Conservation (phyloP, 257 asterid species). For the Fraxinus cuspidata region DNA sequence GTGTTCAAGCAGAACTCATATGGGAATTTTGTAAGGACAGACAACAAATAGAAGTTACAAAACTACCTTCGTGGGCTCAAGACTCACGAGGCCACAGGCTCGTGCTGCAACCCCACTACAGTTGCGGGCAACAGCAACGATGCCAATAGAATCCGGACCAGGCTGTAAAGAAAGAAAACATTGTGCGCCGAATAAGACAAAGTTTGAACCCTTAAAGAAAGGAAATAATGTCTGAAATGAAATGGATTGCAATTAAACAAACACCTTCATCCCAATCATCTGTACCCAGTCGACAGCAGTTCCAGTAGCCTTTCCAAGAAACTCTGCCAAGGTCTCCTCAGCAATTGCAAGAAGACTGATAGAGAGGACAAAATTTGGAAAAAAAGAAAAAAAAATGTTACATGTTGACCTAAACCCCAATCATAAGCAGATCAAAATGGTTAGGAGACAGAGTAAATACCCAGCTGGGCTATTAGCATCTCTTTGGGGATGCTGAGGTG, state of each 20-base stretch:
- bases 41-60: not conserved
- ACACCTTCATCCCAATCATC: constrained; percentile 99
- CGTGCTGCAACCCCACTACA: constrained; percentile 98
- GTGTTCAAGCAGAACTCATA: not conserved
- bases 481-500: constrained; percentile 77
- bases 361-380: not conserved
- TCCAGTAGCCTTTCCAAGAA: constrained; percentile 99
- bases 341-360: constrained; percentile 90
- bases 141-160: constrained; percentile 99
- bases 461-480: constrained; percentile 99
- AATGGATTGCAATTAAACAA: not conserved
- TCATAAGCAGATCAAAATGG: not conserved
- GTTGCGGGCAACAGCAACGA: constrained; percentile 94
- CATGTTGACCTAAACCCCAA: not conserved
- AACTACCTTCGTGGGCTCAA: constrained; percentile 93
- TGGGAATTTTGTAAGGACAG: not conserved
- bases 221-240: not conserved
- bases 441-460: constrained; percentile 33
- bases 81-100: constrained; percentile 99
- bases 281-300: constrained; percentile 99
- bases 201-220: not conserved
- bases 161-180: constrained; percentile 48
- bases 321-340: constrained; percentile 99
- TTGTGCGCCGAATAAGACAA: not conserved
- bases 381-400: not conserved